Conservation (phyloP, 2,329 filamentous ascomycete genomes). For the Exserohilum turcica region DNA sequence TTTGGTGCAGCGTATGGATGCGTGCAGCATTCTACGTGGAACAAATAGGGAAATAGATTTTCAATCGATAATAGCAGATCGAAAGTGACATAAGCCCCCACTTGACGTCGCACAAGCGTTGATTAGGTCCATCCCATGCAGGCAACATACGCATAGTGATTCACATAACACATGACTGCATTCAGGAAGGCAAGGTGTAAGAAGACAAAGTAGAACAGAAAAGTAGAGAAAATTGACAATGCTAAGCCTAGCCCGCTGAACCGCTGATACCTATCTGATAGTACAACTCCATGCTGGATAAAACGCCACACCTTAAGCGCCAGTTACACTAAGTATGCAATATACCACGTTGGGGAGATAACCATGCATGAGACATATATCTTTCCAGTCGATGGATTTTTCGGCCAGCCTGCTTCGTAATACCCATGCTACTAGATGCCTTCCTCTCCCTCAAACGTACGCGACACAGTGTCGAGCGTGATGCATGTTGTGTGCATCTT, state of each 20-base stretch:
- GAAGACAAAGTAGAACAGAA: background rate
- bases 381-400: background rate
- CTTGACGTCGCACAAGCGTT: no score
- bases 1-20: no score
- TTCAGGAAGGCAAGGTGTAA: background rate
- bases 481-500: background rate
- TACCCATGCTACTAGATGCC: background rate
- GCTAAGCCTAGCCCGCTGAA: slow-evolving; percentile 22
- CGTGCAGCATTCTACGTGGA: no score
- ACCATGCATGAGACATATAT: slow-evolving; percentile 1
- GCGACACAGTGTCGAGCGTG: background rate
- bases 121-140: no score
- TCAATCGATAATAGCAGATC: no score
- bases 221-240: background rate
- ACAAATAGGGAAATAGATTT: no score
- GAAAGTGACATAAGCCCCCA: no score
- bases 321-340: slow-evolving; percentile 17
- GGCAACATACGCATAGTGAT: background rate
- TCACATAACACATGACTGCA: background rate
- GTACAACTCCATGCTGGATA: slow-evolving; percentile 19
- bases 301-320: slow-evolving; percentile 15
- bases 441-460: background rate
- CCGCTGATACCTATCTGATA: slow-evolving; percentile 12
- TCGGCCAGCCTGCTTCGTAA: background rate
- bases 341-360: background rate